These are phyloP conservation scores for Cajanus cajan DNA, from an alignment of 306 rosid species.

Conservation along the genomic window DNA sequence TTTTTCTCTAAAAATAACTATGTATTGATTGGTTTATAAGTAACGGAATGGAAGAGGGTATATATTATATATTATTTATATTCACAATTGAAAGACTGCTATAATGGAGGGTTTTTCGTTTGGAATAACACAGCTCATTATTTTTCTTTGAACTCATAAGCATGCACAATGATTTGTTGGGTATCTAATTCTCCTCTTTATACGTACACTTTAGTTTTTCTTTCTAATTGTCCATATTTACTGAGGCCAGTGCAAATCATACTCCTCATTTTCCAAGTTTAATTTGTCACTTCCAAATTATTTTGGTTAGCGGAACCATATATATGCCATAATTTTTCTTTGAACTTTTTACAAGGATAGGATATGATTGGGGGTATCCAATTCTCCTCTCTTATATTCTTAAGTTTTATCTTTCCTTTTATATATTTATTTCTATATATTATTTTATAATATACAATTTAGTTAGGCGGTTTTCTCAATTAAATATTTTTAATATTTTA, in stretches of 20 bases:
- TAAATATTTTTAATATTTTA: not conserved
- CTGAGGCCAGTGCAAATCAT: not conserved
- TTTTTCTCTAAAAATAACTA: not conserved
- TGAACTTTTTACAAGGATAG: conserved; percentile 16
- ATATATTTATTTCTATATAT: not conserved
- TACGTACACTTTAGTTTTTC: not conserved
- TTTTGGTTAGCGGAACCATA: conserved; percentile 7
- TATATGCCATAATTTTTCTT: conserved; percentile 1
- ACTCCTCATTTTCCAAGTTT: not conserved
- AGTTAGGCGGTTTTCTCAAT: not conserved
- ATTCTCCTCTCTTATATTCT: conserved; percentile 20
- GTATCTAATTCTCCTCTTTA: conserved; percentile 51
- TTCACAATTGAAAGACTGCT: conserved; percentile 12
- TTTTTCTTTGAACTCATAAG: conserved; percentile 32
- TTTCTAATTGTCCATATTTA: conserved; percentile 6
- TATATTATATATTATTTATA: not conserved
- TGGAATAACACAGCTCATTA: conserved; percentile 26
- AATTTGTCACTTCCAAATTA: not conserved
- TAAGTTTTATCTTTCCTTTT: not conserved
- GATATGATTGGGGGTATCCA: conserved; percentile 24
- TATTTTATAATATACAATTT: not conserved
- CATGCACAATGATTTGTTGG: conserved; percentile 34
- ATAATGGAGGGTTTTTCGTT: conserved; percentile 30
- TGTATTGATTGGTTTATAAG: conserved; percentile 32
- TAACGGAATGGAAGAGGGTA: conserved; percentile 20